These are phyloP conservation scores for Hericium alpestre DNA, from an alignment of 768 basidiomycete genomes.

Conservation along the genomic window DNA sequence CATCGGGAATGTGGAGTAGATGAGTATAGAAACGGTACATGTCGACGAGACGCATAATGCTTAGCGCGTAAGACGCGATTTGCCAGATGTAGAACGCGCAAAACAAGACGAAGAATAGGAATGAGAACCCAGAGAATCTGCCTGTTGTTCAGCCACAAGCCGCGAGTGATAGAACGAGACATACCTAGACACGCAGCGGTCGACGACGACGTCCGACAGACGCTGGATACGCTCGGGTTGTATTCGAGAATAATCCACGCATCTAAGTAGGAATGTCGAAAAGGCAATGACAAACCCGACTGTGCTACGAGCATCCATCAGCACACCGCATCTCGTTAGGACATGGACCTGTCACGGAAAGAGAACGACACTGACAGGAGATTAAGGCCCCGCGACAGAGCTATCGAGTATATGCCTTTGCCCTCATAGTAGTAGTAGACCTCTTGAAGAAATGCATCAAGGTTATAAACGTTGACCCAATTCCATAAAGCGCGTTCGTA, in stretches of 20 bases:
- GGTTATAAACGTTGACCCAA: constrained; percentile 98
- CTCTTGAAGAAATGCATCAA: constrained; percentile 91
- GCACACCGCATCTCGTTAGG: constrained; percentile 7
- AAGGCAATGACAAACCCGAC: constrained; percentile 98
- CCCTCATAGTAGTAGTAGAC: constrained; percentile 95
- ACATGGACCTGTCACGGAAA: neutral
- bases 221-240: constrained; percentile 53
- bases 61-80: constrained; percentile 66
- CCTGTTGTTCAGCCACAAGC: neutral
- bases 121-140: constrained; percentile 77
- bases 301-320: constrained; percentile 49
- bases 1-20: constrained; percentile 89
- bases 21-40: constrained; percentile 97
- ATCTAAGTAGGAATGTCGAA: constrained; percentile 91
- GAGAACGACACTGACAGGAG: constrained; percentile 61
- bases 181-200: constrained; percentile 76
- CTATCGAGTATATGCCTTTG: constrained; percentile 94
- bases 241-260: constrained; percentile 84
- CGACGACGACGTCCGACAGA: constrained; percentile 74
- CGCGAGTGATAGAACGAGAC: constrained; percentile 15
- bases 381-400: constrained; percentile 82
- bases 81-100: constrained; percentile 86
- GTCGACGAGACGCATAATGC: constrained; percentile 70
- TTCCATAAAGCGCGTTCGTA: constrained; percentile 94
- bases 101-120: constrained; percentile 79